phyloP scores from a whole-genome alignment of 306 rosid species.

The Malus fusca region DNA sequence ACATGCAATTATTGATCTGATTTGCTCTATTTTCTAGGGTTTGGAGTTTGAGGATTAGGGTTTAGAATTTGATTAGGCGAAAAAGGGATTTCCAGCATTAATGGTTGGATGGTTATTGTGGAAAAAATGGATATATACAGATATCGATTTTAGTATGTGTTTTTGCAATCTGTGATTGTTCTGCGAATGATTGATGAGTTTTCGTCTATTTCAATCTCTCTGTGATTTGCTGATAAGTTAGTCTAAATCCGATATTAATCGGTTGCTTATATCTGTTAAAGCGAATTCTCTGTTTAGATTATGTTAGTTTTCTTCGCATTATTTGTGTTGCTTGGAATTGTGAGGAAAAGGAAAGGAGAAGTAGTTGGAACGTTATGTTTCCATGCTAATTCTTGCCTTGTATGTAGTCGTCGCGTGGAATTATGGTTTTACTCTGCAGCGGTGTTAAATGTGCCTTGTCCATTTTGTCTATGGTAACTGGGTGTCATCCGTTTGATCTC shows the following conservation, averaged over 20 bases:
- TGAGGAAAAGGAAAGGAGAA: neutral
- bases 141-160: neutral
- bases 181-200: neutral
- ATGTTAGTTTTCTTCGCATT: neutral
- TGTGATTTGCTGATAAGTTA: neutral
- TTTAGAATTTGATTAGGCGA: neutral
- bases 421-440: neutral
- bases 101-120: neutral
- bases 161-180: neutral
- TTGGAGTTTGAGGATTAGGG: neutral
- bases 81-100: neutral
- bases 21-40: conserved; percentile 5
- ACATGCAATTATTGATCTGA: neutral
- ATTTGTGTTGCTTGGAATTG: neutral
- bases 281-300: neutral
- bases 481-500: too few relatives aligned
- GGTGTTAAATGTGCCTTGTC: too few relatives aligned
- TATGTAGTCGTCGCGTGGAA: neutral
- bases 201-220: neutral
- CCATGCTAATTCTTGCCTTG: neutral
- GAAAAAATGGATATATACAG: neutral
- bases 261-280: neutral
- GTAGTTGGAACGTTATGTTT: neutral
- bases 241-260: neutral
- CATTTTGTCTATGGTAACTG: too few relatives aligned